Conservation (phyloP, 768 basidiomycete genomes). For the Pulveroboletus sp. region DNA sequence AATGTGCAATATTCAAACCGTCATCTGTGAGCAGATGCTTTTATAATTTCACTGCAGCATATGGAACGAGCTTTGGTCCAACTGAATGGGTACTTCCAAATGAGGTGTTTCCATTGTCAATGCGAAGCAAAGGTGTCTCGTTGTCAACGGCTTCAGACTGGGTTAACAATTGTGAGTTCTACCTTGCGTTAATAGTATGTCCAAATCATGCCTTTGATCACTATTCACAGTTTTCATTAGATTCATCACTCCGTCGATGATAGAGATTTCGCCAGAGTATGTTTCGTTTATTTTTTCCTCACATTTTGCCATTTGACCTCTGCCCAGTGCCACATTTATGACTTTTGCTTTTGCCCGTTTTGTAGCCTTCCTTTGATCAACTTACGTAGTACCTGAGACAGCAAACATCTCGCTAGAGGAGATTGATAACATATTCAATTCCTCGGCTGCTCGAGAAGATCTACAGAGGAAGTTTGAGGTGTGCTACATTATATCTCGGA, state of each 20-base stretch:
- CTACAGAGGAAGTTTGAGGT: slow-evolving; percentile 51
- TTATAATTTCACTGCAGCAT: slow-evolving; percentile 74
- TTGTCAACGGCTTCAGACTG: slow-evolving; percentile 85
- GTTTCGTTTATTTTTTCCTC: slow-evolving; percentile 11
- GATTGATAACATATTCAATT: slow-evolving; percentile 66
- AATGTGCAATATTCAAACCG: not conserved
- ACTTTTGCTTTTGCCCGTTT: slow-evolving; percentile 65
- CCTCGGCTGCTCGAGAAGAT: slow-evolving; percentile 58
- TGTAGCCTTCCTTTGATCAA: slow-evolving; percentile 69
- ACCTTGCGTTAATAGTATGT: not conserved
- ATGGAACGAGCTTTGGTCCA: slow-evolving; percentile 76
- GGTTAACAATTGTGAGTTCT: slow-evolving; percentile 69
- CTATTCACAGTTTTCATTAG: slow-evolving; percentile 63
- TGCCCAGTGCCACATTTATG: slow-evolving; percentile 60
- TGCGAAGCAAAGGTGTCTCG: slow-evolving; percentile 80
- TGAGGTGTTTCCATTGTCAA: slow-evolving; percentile 78
- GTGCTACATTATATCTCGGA: not conserved
- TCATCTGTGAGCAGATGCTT: slow-evolving; percentile 43
- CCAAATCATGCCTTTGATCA: slow-evolving; percentile 3
- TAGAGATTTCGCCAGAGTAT: slow-evolving; percentile 60
- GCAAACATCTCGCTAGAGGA: slow-evolving; percentile 75
- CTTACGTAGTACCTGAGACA: slow-evolving; percentile 69
- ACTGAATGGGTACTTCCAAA: slow-evolving; percentile 83
- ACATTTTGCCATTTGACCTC: not conserved
- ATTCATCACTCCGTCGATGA: slow-evolving; percentile 63